Base-by-base conservation (phyloP, 23 red algal species). In the Gracilariopsis chorda region DNA sequence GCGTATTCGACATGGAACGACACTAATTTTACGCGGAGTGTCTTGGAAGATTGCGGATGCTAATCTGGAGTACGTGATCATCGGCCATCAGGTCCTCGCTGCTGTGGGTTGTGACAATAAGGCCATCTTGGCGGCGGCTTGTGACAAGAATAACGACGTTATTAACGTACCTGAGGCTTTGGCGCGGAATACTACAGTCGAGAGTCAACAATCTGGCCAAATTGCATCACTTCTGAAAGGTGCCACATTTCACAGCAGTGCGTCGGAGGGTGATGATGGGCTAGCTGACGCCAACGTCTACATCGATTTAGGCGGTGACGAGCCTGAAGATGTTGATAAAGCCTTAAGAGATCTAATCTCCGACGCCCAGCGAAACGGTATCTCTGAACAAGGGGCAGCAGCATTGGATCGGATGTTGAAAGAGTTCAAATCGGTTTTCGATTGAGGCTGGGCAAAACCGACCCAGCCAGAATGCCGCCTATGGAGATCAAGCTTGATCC, bases 401-500 rank as follows among this genome's bases (percentile, higher is more conserved):
- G 49, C 20, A 51, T 55, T 80, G 12, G 10, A 41, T 8, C 7
- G 14, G 76, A 48, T 56, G 7, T 27, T 56, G 10, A 20, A 80
- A 47, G 49, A 80, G 23, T 30, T 30, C 67, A 56, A 76, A 47
- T 17, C 65, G 33, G 68, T 77, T 77, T 88, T 88, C 42, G 65
- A 63, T 1, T 77, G 48, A 77, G 84, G 51, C 84, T 88, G 25
- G 84, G 65, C 33, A 77, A 75, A 45, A 41, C 49, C 30, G 67
- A 88, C 49, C 84, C 64, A 77, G 68, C 65, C 35, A 29, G 2
- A 2, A 32, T 88, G 12, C 0, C 65, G 51, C 84, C 68, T 3
- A 88, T 88, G 84, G 33, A 35, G 46, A 60, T 88, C 44, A 37
- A 44, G 12, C 84, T 88, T 8, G 63, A 75, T 61, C 30, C 47